Percentiles rank a stretch among this genome's conserved stretches.
Conservation (phyloP, 805 yeast genomes). For the Wickerhamomyces pijperi region DNA sequence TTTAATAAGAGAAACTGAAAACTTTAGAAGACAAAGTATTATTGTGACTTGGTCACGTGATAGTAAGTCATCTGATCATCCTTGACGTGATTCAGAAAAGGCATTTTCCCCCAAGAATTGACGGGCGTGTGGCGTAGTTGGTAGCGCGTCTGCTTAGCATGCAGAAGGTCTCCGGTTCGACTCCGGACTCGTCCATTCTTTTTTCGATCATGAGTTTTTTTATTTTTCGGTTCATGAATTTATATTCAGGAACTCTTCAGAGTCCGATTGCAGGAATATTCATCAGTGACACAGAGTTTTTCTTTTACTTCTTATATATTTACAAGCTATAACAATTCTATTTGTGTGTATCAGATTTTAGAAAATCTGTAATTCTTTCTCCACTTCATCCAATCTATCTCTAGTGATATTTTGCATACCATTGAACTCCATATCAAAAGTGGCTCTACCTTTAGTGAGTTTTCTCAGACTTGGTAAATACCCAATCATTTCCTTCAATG, state of each 20-base stretch:
- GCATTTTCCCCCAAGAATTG: no score
- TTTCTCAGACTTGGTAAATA: conserved; percentile 70
- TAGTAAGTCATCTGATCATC: no score
- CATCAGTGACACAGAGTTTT: no score
- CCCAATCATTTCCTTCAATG: conserved; percentile 84
- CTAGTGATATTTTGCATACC: conserved; percentile 61
- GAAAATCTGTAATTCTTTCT: conserved; percentile 10
- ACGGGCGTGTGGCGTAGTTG: conserved; percentile 78
- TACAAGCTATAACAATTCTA: not conserved
- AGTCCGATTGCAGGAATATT: no score
- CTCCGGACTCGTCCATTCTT: conserved; percentile 60
- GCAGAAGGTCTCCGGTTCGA: conserved; percentile 75
- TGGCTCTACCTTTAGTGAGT: conserved; percentile 82
- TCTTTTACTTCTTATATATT: no score
- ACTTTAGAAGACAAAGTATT: no score
- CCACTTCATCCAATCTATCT: conserved; percentile 33
- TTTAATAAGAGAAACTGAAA: no score
- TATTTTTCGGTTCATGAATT: no score
- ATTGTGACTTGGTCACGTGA: no score
- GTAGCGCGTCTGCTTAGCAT: conserved; percentile 77
- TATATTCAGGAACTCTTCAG: no score
- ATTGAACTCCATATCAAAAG: conserved; percentile 64
- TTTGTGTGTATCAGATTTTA: no score
- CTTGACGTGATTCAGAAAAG: no score
- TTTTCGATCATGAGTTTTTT: conserved; percentile 13